phyloP scores from a whole-genome alignment of 177 flowering plant species.

The Vitis hybrid region DNA sequence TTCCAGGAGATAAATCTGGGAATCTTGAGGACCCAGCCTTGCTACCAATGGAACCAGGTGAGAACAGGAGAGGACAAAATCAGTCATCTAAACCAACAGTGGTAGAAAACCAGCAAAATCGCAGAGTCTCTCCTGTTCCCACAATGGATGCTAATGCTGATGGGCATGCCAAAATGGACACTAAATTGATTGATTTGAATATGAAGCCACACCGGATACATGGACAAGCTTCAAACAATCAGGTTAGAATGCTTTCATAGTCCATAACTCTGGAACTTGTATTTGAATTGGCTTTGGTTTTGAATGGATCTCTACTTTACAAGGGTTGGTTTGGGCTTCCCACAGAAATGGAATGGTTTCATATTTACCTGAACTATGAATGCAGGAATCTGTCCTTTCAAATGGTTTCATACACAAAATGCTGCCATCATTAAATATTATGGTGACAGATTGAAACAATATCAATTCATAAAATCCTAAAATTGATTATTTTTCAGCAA shows the following conservation, averaged over 20 bases:
- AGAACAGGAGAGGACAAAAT: conserved; percentile 26
- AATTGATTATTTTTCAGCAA: no score
- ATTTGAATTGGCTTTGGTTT: background rate
- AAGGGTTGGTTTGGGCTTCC: no score
- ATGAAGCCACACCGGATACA: conserved; percentile 37
- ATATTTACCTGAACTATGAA: no score
- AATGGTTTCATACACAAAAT: no score
- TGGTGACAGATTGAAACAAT: no score
- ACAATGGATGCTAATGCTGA: conserved; percentile 21
- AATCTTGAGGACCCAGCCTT: conserved; percentile 32
- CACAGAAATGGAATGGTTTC: no score
- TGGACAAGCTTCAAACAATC: conserved; percentile 35
- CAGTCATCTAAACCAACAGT: conserved; percentile 11
- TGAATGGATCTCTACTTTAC: background rate
- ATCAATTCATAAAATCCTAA: no score
- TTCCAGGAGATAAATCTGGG: conserved; percentile 75
- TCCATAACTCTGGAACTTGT: background rate
- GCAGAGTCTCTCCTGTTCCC: conserved; percentile 18
- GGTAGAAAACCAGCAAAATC: conserved; percentile 36
- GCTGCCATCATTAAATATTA: no score
- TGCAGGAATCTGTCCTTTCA: no score
- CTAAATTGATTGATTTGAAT: conserved; percentile 47
- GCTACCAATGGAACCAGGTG: conserved; percentile 25
- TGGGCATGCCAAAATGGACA: conserved; percentile 26
- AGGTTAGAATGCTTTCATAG: conserved; percentile 24